Base-by-base conservation (phyloP, 202 grass and related monocot species). In the Saccharum hybrid region DNA sequence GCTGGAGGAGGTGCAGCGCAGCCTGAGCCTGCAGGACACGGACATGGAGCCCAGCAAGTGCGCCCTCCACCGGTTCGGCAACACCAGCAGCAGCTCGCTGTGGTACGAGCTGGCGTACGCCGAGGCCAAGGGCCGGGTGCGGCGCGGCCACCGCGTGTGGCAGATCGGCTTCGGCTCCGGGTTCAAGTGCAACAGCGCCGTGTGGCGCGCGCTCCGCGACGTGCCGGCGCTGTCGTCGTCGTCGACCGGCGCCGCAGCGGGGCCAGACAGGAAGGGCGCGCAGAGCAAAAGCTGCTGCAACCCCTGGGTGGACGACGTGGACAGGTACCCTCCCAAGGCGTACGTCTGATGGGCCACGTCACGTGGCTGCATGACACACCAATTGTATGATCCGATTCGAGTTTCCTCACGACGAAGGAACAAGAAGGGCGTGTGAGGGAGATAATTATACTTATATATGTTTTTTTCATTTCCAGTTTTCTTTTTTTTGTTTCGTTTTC, bases 101-200 rank as follows among this genome's bases (percentile, higher is more conserved):
- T 94, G 93, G 93, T 99, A 99, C 76, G 96, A 96, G 81, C 87
- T 96, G 21, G 96, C 96, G 12, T 99, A 99, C 68, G 93, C 93
- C 11, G 96, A 99, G 93, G 93, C 96, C 28, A 99, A 99, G 76
- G 96, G 91, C 22, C 78, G 96, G 6, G 93, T 99, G 38, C 68
- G 77, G 6, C 86, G 88, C 43, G 93, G 93, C 11, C 51, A 99
- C 79, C 91, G 96, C 16, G 91, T 99, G 2, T 99, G 96, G 96
- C 93, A 94, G 88, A 96, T 99, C 26, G 96, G 91, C 0, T 99
- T 99, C 86, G 96, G 96, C 0, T 96, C 96, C 0, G 96, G 96
- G 43, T 99, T 99, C 91, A 99, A 99, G 81, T 96, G 93, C 84
- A 96, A 96, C 79, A 99, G 96, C 83, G 93, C 93, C 0, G 96